phyloP scores from a whole-genome alignment of 768 basidiomycete species.

The Thelephora ganbajun region DNA sequence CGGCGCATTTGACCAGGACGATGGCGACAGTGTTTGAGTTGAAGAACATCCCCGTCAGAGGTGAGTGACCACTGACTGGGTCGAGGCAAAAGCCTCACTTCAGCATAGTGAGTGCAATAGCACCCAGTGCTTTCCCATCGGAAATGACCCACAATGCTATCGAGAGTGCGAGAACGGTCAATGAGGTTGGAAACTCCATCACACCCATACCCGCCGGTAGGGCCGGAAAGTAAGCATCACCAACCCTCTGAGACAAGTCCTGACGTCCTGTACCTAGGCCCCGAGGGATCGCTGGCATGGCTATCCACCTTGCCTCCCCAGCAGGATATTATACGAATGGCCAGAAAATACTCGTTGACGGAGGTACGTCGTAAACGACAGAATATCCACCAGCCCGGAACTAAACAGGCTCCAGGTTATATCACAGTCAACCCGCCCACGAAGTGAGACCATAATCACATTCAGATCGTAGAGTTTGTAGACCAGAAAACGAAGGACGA shows the following conservation, averaged over 20 bases:
- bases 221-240: slow-evolving; percentile 47
- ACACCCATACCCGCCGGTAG: slow-evolving; percentile 46
- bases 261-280: slow-evolving; percentile 25
- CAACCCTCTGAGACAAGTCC: not conserved
- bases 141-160: slow-evolving; percentile 57
- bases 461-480: not conserved
- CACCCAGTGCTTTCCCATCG: slow-evolving; percentile 64
- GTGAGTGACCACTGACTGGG: not conserved
- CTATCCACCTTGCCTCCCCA: slow-evolving; percentile 56
- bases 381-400: not conserved
- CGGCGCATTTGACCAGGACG: slow-evolving; percentile 64
- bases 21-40: slow-evolving; percentile 64
- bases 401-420: slow-evolving; percentile 22
- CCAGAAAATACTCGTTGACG: slow-evolving; percentile 67
- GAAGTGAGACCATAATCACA: slow-evolving; percentile 13
- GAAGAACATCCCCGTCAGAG: slow-evolving; percentile 40
- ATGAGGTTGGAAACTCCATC: slow-evolving; percentile 47
- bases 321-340: slow-evolving; percentile 68
- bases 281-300: slow-evolving; percentile 67
- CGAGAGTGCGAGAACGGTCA: slow-evolving; percentile 27
- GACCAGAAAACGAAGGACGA: no score
- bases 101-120: slow-evolving; percentile 45
- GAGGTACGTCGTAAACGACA: no score
- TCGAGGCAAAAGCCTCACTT: not conserved
- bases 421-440: slow-evolving; percentile 56